Evolutionary conservation across 2,329 filamentous ascomycete genomes (phyloP), one percentile per base, ranked within the genome.

Genomic region (Macrophomina phaseolina): DNA sequence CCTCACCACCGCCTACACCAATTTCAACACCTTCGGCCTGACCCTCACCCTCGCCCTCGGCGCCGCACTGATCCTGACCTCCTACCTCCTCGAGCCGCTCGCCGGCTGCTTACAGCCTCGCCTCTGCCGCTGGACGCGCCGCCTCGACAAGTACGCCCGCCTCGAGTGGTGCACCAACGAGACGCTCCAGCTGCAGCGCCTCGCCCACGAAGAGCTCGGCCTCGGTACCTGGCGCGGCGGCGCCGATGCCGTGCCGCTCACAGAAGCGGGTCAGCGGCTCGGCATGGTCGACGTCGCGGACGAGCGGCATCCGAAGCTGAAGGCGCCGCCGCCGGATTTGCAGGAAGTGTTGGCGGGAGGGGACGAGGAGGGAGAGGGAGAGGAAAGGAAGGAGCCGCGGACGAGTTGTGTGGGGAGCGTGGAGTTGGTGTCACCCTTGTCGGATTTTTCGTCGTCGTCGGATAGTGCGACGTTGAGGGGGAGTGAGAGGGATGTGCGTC

Each of bases 21-120:
- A 64, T 18, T 67, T 74, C 36, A 70, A 63, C 40, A 67, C 72
- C 14, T 66, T 74, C 4, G 71, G 72, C 30, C 70, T 74, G 69
- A 64, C 38, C 11, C 67, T 74, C 2, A 73, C 71, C 4, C 67
- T 74, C n/a, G 55, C 51, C 23, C 66, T 72, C 12, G 72, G 73
- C 32, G 58, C 53, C 8, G 12, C 73, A 5, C 49, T 73, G n/a
- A 71, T 74, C 23, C 45, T 71, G 11, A 64, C 71, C 8, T 67
- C 64, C 23, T 23, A 48, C 9, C 32, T 52, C 11, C 38, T 71
- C n/a, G 66, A 66, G 0, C 40, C 8, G 5, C 4, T 64, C 9
- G 62, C 64, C 1, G 48, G 52, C 5, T 53, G 30, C 28, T 45
- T 67, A 23, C 69, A 71, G 42, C 16, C 23, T 23, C 23, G 23